Evolutionary conservation across 2,329 filamentous ascomycete species (phyloP).

Genomic region (Pezizomycotina sp.): DNA sequence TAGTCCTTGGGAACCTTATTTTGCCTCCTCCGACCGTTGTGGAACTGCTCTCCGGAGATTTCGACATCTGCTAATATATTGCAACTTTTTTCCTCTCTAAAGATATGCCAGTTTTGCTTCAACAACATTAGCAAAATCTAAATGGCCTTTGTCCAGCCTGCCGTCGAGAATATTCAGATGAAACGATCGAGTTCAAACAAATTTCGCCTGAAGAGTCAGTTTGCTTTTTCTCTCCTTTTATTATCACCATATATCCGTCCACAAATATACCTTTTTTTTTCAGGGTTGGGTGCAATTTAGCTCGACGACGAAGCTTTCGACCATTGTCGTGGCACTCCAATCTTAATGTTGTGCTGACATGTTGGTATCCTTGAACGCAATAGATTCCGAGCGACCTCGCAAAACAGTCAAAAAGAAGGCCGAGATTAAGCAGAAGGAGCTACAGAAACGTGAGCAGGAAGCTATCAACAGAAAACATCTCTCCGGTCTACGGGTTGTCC

Average conservation of each 20-base stretch:
- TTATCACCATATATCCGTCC: too few relatives aligned
- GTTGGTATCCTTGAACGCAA: constrained; percentile 8
- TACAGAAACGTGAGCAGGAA: constrained; percentile 89
- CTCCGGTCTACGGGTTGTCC: constrained; percentile 83
- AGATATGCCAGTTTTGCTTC: constrained; percentile 99
- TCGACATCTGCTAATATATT: too few relatives aligned
- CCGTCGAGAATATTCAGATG: constrained; percentile 85
- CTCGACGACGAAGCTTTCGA: too few relatives aligned
- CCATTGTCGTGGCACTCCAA: too few relatives aligned
- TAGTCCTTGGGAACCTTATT: too few relatives aligned
- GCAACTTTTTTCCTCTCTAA: constrained; percentile 3
- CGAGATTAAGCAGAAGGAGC: constrained; percentile 76
- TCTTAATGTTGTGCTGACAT: constrained; percentile 1
- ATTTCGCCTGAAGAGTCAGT: constrained; percentile 87
- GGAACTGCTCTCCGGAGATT: too few relatives aligned
- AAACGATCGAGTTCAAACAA: constrained; percentile 91
- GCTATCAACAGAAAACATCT: constrained; percentile 90
- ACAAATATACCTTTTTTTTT: too few relatives aligned
- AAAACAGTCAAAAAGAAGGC: constrained; percentile 77
- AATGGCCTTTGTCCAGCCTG: constrained; percentile 97
- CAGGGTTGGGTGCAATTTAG: too few relatives aligned
- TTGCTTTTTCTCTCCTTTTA: background rate
- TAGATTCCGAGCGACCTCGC: constrained; percentile 37
- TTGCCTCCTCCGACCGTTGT: too few relatives aligned
- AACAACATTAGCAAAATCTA: constrained; percentile 97